Base-by-base conservation (phyloP, 2,329 filamentous ascomycete species). In the Graphilbum sp. region DNA sequence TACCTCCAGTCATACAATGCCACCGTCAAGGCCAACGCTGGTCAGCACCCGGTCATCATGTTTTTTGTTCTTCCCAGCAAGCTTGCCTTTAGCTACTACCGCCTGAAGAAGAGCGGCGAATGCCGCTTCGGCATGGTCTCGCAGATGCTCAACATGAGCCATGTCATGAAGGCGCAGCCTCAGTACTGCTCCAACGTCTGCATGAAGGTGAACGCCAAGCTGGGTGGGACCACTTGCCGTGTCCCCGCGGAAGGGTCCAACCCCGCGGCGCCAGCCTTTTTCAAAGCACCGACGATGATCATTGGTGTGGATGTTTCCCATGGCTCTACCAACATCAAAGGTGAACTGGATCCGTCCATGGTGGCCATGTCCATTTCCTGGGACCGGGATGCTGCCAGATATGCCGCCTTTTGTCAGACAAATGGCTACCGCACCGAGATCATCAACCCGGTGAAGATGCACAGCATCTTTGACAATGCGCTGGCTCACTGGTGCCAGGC, bases 131-230 rank as follows among this genome's bases (percentile, higher is more conserved):
- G 80, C n/a, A 69, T 87, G 13, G 66, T 85, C 0, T 84, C 85
- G 0, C 90, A 96, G 53, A 79, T 87, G 44, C 53, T 96, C n/a
- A 77, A 86, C 46, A 62, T 66, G 3, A 60, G 61, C 0, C 79
- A 92, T 42, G 81, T 88, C 1, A 49, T 61, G 29, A 79, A 79
- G 53, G 72, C 71, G 15, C 73, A 80, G 18, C 68, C 69, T 0
- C 90, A 98, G 50, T 96, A 96, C 57, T 79, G 83, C 50, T 90
- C 83, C 1, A 98, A 98, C 44, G 85, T 98, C 0, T 72, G 76
- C 45, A 90, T 98, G 84, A 98, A 98, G 62, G 75, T 98, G 46
- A 96, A 98, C 49, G 81, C 84, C 4, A 98, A 98, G 62, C 69
- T 98, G 3, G 90, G 90, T 13, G 90, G 90, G 6, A 69, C 73